Percentiles rank a stretch among this genome's conserved stretches.
Conservation (phyloP, 2,329 filamentous ascomycete species). For the Ceratocystis papillata region DNA sequence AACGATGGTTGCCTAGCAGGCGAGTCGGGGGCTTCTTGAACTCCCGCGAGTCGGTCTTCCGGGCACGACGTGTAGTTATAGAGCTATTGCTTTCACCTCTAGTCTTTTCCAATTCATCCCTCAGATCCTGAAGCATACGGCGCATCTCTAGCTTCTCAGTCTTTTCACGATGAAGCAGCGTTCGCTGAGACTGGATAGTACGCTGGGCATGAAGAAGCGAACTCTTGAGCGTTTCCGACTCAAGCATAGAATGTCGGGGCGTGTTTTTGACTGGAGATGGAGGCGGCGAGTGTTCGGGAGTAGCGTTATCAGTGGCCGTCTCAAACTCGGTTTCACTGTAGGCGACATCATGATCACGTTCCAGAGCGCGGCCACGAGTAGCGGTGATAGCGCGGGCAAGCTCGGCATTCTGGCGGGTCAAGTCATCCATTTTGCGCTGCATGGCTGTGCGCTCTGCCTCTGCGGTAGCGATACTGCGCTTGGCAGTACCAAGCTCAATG, state of each 20-base stretch:
- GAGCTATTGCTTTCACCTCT: slow-evolving; percentile 42
- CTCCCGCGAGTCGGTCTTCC: slow-evolving; percentile 52
- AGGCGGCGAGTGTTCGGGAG: slow-evolving; percentile 82
- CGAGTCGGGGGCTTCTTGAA: slow-evolving; percentile 65
- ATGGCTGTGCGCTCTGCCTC: slow-evolving; percentile 70
- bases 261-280: slow-evolving; percentile 78
- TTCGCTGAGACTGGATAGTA: slow-evolving; percentile 91
- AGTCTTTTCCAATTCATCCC: slow-evolving; percentile 75
- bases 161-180: slow-evolving; percentile 93
- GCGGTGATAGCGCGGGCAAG: slow-evolving; percentile 73
- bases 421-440: slow-evolving; percentile 76
- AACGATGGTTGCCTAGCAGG: slow-evolving; percentile 65
- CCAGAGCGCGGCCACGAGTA: slow-evolving; percentile 55
- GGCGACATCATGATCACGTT: slow-evolving; percentile 50
- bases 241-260: slow-evolving; percentile 80
- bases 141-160: slow-evolving; percentile 95
- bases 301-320: slow-evolving; percentile 56
- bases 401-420: slow-evolving; percentile 82
- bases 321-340: slow-evolving; percentile 53
- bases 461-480: slow-evolving; percentile 64
- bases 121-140: slow-evolving; percentile 86
- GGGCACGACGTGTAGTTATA: slow-evolving; percentile 44
- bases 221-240: slow-evolving; percentile 89
- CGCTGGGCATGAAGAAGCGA: slow-evolving; percentile 89
- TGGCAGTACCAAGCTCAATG: slow-evolving; percentile 72